Evolutionary conservation across 768 basidiomycete species (phyloP).

Genomic region (Megacollybia marginata): DNA sequence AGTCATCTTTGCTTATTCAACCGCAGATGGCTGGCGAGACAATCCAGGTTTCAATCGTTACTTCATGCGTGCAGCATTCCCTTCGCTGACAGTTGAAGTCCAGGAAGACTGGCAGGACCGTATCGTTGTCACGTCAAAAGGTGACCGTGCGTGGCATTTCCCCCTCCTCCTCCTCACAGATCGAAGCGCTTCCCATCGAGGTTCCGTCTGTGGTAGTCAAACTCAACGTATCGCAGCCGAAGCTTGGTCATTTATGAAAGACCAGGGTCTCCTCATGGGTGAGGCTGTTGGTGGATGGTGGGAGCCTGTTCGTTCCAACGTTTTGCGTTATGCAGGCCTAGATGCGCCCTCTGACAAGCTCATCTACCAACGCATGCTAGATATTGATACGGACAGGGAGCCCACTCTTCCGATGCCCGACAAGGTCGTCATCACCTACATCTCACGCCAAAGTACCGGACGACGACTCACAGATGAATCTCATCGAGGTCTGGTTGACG

Average conservation of each 20-base stretch:
- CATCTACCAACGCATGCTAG: constrained; percentile 4
- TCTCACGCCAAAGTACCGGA: constrained; percentile 55
- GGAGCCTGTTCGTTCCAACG: constrained; percentile 60
- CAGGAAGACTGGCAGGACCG: constrained; percentile 70
- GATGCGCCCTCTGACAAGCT: constrained; percentile 7
- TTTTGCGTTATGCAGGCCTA: constrained; percentile 63
- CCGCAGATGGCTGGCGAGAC: constrained; percentile 66
- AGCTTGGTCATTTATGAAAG: constrained; percentile 48
- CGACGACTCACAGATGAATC: constrained; percentile 48
- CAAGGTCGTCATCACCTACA: constrained; percentile 63
- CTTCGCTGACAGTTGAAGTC: constrained; percentile 60
- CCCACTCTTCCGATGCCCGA: constrained; percentile 32
- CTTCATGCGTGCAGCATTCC: constrained; percentile 69
- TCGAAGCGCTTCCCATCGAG: constrained; percentile 71
- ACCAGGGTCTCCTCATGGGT: constrained; percentile 24
- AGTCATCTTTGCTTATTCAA: constrained; percentile 61
- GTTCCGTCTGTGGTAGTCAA: constrained; percentile 49
- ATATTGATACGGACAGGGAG: constrained; percentile 7
- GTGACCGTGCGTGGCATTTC: constrained; percentile 57
- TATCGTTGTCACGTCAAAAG: constrained; percentile 19
- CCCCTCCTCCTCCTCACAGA: constrained; percentile 64
- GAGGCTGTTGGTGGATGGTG: constrained; percentile 58
- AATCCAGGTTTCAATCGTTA: constrained; percentile 69
- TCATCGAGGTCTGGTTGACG: constrained; percentile 45
- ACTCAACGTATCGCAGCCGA: constrained; percentile 70